Conservation (phyloP, 345 rosid species). For the Angophora floribunda region DNA sequence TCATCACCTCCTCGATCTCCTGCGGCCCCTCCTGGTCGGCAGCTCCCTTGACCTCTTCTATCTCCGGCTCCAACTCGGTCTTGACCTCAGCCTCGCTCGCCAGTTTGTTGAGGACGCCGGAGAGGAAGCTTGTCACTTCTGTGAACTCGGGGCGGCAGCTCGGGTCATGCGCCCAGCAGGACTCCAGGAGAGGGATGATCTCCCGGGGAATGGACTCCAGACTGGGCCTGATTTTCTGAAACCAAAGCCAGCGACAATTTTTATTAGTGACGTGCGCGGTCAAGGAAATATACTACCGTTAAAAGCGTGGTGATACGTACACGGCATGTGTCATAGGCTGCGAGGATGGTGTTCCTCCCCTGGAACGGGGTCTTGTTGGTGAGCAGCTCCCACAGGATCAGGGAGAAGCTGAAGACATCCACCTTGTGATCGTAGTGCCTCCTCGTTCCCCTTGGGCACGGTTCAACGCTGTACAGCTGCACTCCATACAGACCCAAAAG, state of each 20-base stretch:
- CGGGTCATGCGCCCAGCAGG: conserved; percentile 54
- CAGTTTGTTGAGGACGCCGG: neutral
- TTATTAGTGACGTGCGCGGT: neutral
- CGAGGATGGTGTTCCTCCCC: conserved; percentile 2
- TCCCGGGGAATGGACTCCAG: conserved; percentile 25
- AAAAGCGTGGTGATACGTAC: neutral
- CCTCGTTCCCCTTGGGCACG: conserved; percentile 24
- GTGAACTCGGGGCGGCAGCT: conserved; percentile 38
- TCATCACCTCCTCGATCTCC: neutral
- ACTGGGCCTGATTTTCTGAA: conserved; percentile 50
- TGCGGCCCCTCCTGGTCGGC: neutral
- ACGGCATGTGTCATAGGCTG: conserved; percentile 23
- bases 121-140: conserved; percentile 11
- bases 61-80: neutral
- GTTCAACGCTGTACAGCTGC: conserved; percentile 37
- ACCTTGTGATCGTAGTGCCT: conserved; percentile 61
- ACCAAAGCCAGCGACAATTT: neutral
- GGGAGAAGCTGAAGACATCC: conserved; percentile 61
- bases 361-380: conserved; percentile 42
- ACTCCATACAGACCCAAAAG: neutral
- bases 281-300: neutral
- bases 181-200: conserved; percentile 21
- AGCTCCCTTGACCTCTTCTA: neutral
- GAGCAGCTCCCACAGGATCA: conserved; percentile 60
- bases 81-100: fast-evolving